These are phyloP conservation scores for Nakataea oryzae DNA, from an alignment of 2,329 filamentous ascomycete genomes.

Conservation along the genomic window DNA sequence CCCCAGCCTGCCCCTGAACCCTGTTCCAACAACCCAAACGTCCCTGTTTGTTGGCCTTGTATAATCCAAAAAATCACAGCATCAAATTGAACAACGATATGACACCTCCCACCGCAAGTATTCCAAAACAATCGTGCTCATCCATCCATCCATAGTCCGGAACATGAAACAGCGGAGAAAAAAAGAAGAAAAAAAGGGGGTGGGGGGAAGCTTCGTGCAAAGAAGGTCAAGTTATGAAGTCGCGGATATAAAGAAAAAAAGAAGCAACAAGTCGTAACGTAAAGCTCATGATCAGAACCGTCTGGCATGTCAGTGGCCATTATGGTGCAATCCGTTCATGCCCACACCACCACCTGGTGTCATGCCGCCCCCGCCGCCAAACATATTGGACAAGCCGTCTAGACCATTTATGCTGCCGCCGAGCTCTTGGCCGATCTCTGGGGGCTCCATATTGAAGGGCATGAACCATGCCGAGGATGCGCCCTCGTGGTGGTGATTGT, in stretches of 20 bases:
- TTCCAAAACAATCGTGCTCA: neutral
- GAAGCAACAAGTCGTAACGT: too few species aligned
- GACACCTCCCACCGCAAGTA: neutral
- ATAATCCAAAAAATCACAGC: neutral
- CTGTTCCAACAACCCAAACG: neutral
- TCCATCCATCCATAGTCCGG: neutral
- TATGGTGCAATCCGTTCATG: slow-evolving; percentile 8
- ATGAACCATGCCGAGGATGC: slow-evolving; percentile 74
- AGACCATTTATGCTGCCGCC: slow-evolving; percentile 27
- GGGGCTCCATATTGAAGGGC: slow-evolving; percentile 83
- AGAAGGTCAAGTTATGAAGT: too few species aligned
- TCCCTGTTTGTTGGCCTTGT: neutral
- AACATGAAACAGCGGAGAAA: neutral
- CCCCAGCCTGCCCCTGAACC: neutral
- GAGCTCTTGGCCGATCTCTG: slow-evolving; percentile 43
- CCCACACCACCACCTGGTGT: slow-evolving; percentile 24
- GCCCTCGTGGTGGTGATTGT: slow-evolving; percentile 24
- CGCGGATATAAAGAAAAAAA: neutral
- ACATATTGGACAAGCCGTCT: slow-evolving; percentile 39
- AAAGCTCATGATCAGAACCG: too few species aligned
- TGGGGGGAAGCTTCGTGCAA: too few species aligned
- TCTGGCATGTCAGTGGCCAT: slow-evolving; percentile 4
- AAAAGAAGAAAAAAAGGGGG: too few species aligned
- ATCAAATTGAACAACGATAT: neutral
- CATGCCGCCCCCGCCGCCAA: slow-evolving; percentile 24